Evolutionary conservation across 192 early-diverging fungal species (phyloP).

Genomic region (Linnemannia hyalina): DNA sequence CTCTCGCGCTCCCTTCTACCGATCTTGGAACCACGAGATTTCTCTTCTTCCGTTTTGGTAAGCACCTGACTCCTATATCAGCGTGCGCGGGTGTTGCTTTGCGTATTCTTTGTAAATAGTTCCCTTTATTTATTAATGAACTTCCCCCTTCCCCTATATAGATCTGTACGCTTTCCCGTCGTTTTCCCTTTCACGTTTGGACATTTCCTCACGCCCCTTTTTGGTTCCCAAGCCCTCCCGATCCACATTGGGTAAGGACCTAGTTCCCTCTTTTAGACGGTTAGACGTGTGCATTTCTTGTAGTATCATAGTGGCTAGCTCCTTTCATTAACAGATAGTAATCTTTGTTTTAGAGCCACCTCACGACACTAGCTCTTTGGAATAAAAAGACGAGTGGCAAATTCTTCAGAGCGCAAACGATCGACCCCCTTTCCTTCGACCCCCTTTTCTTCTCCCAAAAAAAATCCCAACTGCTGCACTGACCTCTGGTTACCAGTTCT

Average conservation of each 20-base stretch:
- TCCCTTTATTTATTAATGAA: background rate
- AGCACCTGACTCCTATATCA: background rate
- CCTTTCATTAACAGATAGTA: background rate
- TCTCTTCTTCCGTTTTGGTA: background rate
- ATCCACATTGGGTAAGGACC: background rate
- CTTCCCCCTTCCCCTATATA: background rate
- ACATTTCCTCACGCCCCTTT: background rate
- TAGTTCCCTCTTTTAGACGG: background rate
- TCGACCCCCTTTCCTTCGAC: too few relatives aligned
- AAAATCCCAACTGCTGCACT: too few relatives aligned
- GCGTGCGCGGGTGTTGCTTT: background rate
- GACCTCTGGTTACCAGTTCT: too few relatives aligned
- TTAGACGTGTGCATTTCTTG: background rate
- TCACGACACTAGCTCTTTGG: too few relatives aligned
- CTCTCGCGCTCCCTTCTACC: too few relatives aligned
- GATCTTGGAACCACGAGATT: background rate
- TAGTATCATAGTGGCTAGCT: background rate
- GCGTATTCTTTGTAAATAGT: background rate
- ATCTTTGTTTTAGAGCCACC: background rate
- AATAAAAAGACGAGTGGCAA: too few relatives aligned
- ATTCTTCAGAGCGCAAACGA: too few relatives aligned
- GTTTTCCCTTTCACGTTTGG: background rate
- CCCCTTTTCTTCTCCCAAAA: too few relatives aligned
- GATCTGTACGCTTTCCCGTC: background rate
- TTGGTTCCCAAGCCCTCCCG: background rate